Evolutionary conservation across 441 rosid species (phyloP).

Genomic region (Jatropha multifida): DNA sequence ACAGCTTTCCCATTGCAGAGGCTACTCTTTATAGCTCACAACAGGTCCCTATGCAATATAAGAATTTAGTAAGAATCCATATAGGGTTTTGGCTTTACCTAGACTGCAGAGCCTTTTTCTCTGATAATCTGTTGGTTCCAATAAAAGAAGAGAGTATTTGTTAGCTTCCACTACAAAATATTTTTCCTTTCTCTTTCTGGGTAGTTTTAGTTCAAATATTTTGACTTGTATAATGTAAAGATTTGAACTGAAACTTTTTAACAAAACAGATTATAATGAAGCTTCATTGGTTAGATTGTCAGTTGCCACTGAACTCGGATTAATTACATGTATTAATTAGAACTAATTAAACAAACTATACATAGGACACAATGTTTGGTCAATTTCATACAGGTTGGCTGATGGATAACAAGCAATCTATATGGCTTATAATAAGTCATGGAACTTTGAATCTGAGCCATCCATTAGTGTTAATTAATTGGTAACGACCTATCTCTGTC

Average conservation of each 20-base stretch:
- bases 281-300: background rate
- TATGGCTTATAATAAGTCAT: background rate
- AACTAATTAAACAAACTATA: background rate
- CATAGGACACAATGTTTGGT: background rate
- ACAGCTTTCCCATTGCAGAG: background rate
- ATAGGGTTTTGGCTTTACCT: background rate
- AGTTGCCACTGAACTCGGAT: background rate
- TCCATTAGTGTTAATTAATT: background rate
- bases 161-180: background rate
- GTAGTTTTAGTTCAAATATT: background rate
- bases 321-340: background rate
- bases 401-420: conserved; percentile 1
- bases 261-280: background rate
- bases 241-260: background rate
- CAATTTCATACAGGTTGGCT: conserved; percentile 1
- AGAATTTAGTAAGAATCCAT: conserved; percentile 3
- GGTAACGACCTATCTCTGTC: conserved; percentile 12
- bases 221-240: background rate
- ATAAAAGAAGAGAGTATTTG: background rate
- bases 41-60: background rate
- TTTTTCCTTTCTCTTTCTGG: background rate
- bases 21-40: background rate
- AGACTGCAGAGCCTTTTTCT: conserved; percentile 3
- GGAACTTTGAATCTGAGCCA: background rate
- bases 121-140: conserved; percentile 8